Conservation (phyloP, 768 basidiomycete species). For the Lentinula raphanica region DNA sequence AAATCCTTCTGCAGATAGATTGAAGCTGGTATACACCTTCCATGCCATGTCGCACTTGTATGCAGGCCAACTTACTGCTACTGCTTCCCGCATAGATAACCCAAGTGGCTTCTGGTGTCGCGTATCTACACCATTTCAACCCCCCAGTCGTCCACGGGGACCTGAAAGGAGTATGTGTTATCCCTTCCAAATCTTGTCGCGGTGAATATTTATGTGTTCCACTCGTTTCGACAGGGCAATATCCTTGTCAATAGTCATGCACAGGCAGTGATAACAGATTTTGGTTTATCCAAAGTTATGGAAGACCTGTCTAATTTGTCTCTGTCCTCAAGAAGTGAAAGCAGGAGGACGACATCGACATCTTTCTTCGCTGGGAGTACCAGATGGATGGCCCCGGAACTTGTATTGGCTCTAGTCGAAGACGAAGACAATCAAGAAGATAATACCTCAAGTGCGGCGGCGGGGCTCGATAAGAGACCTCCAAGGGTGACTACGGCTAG, state of each 20-base stretch:
- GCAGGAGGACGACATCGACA: slow-evolving; percentile 25
- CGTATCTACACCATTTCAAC: slow-evolving; percentile 51
- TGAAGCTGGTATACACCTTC: slow-evolving; percentile 38
- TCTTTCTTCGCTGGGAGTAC: slow-evolving; percentile 45
- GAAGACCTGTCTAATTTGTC: slow-evolving; percentile 41
- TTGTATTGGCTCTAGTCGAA: slow-evolving; percentile 44
- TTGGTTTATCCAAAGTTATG: slow-evolving; percentile 54
- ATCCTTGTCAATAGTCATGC: slow-evolving; percentile 52
- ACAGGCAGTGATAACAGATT: slow-evolving; percentile 53
- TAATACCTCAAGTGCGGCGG: too few relatives aligned
- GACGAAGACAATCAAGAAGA: slow-evolving; percentile 33
- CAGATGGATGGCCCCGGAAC: slow-evolving; percentile 56
- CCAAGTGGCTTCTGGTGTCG: slow-evolving; percentile 52
- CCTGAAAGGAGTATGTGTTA: slow-evolving; percentile 38
- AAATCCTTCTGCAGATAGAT: slow-evolving; percentile 35
- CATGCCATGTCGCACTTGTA: neutral
- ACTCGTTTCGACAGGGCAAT: slow-evolving; percentile 37
- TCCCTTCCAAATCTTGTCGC: neutral
- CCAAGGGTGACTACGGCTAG: slow-evolving; percentile 46
- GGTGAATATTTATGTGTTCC: neutral
- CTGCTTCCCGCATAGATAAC: slow-evolving; percentile 29
- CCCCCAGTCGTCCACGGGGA: slow-evolving; percentile 43
- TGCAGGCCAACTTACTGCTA: neutral
- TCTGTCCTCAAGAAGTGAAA: slow-evolving; percentile 26
- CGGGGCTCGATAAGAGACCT: neutral